Conservation (phyloP, 495 filamentous ascomycete genomes). For the Daldinia caldariorum region DNA sequence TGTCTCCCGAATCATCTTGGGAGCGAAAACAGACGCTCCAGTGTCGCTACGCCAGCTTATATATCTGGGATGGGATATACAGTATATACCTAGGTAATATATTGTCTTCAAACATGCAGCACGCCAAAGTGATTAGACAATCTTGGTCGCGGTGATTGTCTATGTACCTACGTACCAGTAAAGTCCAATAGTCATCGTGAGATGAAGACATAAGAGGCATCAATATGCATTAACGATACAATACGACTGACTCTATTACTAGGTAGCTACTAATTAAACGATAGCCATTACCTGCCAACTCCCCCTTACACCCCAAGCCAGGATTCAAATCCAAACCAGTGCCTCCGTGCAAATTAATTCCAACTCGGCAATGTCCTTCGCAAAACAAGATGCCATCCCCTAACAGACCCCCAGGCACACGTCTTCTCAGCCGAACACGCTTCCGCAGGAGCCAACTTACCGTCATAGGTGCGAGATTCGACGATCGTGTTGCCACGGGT, state of each 20-base stretch:
- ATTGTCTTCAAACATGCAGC: neutral
- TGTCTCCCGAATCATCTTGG: neutral
- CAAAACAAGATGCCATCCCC: neutral
- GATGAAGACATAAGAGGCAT: neutral
- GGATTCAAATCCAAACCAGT: neutral
- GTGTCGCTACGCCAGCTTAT: neutral
- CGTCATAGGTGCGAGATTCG: neutral
- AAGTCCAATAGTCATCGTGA: too few relatives aligned
- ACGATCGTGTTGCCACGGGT: neutral
- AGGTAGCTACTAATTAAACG: neutral
- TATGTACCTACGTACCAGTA: neutral
- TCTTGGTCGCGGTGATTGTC: neutral
- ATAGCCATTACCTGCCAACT: neutral
- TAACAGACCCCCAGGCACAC: neutral
- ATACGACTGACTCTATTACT: neutral
- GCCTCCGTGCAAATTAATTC: neutral
- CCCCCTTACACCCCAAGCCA: neutral
- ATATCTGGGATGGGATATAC: neutral
- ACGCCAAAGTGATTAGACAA: neutral
- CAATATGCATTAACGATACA: conserved; percentile 31
- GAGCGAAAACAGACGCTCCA: neutral
- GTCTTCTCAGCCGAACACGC: neutral
- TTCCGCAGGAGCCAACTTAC: neutral
- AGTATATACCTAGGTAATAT: neutral
- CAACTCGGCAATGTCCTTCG: neutral